A percentile compares a stretch with the other conserved stretches of the same genome.
These are phyloP conservation scores for Mortierella sp. DNA, from an alignment of 371 early-diverging fungal species.

Conservation along the genomic window DNA sequence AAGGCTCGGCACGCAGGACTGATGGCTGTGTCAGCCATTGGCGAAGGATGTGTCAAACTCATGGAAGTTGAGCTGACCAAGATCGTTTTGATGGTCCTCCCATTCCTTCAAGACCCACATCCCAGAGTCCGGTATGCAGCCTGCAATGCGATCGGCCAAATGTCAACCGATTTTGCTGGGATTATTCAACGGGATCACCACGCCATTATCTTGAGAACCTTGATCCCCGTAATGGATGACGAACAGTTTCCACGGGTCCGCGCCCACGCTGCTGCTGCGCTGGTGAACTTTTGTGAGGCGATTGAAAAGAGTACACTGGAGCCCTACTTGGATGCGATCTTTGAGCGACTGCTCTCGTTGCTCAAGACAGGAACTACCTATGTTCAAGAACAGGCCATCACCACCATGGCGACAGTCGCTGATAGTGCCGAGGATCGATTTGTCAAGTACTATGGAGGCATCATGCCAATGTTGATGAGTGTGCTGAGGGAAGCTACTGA, in stretches of 20 bases:
- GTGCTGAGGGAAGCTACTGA: slow-evolving; percentile 80
- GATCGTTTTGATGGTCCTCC: slow-evolving; percentile 79
- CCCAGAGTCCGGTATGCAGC: slow-evolving; percentile 94
- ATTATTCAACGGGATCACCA: slow-evolving; percentile 82
- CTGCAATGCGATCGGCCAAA: slow-evolving; percentile 93
- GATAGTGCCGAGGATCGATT: slow-evolving; percentile 89
- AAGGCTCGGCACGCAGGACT: slow-evolving; percentile 91
- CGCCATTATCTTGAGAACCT: slow-evolving; percentile 68
- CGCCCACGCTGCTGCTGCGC: slow-evolving; percentile 94
- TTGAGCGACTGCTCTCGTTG: slow-evolving; percentile 81
- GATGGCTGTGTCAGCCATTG: slow-evolving; percentile 93
- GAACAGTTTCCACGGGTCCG: slow-evolving; percentile 72
- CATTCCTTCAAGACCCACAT: slow-evolving; percentile 85
- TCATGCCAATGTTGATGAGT: slow-evolving; percentile 92
- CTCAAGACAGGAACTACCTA: slow-evolving; percentile 80
- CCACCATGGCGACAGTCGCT: slow-evolving; percentile 94
- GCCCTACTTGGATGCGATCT: slow-evolving; percentile 86
- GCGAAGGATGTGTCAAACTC: slow-evolving; percentile 91
- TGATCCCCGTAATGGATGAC: slow-evolving; percentile 88
- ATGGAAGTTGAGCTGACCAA: slow-evolving; percentile 87
- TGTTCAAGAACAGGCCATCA: slow-evolving; percentile 95
- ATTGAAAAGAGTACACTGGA: slow-evolving; percentile 77
- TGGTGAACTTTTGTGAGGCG: slow-evolving; percentile 94
- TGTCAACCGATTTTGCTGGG: slow-evolving; percentile 94
- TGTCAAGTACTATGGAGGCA: slow-evolving; percentile 80